phyloP scores from a whole-genome alignment of 768 basidiomycete species.

The Trametopsis cervina region DNA sequence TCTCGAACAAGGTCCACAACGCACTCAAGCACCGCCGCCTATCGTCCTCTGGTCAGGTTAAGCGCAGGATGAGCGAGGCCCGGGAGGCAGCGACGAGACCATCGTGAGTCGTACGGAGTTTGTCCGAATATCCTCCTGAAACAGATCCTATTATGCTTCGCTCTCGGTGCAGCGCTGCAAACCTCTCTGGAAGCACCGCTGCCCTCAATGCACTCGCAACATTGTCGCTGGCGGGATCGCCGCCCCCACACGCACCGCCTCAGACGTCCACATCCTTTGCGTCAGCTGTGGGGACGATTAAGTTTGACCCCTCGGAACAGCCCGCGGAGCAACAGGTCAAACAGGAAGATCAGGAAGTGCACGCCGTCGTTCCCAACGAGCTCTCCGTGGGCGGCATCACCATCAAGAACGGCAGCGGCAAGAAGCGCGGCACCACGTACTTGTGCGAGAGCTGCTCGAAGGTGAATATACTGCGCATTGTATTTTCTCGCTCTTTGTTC shows the following conservation, averaged over 20 bases:
- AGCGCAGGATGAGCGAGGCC: constrained; percentile 71
- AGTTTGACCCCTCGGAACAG: constrained; percentile 10
- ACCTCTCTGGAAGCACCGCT: constrained; percentile 30
- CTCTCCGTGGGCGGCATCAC: constrained; percentile 21
- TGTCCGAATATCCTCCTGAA: background rate
- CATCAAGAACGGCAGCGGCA: constrained; percentile 36
- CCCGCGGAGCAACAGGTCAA: constrained; percentile 10
- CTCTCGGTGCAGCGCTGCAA: constrained; percentile 23
- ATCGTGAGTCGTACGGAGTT: constrained; percentile 43
- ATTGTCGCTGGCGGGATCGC: constrained; percentile 34
- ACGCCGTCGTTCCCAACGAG: constrained; percentile 16
- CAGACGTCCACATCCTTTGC: constrained; percentile 17
- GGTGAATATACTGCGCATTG: constrained; percentile 36
- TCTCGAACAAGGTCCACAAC: constrained; percentile 22
- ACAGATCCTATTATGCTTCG: constrained; percentile 7
- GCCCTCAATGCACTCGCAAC: constrained; percentile 34
- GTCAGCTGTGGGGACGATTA: constrained; percentile 16
- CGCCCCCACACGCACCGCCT: constrained; percentile 23
- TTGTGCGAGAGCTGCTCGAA: constrained; percentile 94
- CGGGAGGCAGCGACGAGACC: constrained; percentile 70
- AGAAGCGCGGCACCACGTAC: constrained; percentile 82
- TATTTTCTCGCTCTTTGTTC: background rate
- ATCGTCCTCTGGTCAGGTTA: constrained; percentile 62
- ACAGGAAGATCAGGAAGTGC: constrained; percentile 15
- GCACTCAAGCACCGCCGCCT: constrained; percentile 56